Evolutionary conservation across 768 basidiomycete species (phyloP), one percentile per base, ranked within the genome.

Genomic region (Mycena rosella): DNA sequence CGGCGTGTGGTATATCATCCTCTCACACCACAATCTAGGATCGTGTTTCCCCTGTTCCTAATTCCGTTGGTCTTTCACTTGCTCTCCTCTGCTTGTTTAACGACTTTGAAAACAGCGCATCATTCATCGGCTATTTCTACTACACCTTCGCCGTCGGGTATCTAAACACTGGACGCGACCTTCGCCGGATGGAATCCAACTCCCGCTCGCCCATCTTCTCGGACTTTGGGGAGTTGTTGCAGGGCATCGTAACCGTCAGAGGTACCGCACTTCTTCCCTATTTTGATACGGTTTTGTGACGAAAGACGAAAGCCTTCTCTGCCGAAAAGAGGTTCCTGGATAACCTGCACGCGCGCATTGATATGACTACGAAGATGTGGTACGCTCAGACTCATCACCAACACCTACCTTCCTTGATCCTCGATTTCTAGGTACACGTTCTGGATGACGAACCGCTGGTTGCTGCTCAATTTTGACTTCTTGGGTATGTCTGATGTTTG

Each of bases 151-250:
- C 91, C 4, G 81, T 91, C 60, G 91, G 91, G 0, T 94, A 94
- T 76, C 80, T 93, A 53, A 89, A 89, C 73, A 93, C 93, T 0
- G 93, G 94, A 0, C 87, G 95, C 51, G 95, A 96, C 74, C 81
- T 97, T n/a, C 87, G 95, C 67, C 87, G 96, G n/a, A 94, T 98
- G 90, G 96, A 97, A 77, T 94, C 95, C 2, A 96, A 94, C 73
- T 88, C 91, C 0, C 85, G 94, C 17, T 93, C 92, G 15, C 92
- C 94, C 0, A 94, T 95, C 66, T 94, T 91, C 79, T 91, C 91
- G 5, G 92, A 91, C 60, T 96, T 95, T 69, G 88, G 89, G 17
- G 94, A 95, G 74, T 79, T 96, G 11, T 78, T 97, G 24, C 93
- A 95, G 56, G 95, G 95, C 27, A 93, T 96, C 55, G 93, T 96